Evolutionary conservation across 2,329 filamentous ascomycete genomes (phyloP), one percentile per base, ranked within the genome.

Genomic region (Aspergillus sp.): DNA sequence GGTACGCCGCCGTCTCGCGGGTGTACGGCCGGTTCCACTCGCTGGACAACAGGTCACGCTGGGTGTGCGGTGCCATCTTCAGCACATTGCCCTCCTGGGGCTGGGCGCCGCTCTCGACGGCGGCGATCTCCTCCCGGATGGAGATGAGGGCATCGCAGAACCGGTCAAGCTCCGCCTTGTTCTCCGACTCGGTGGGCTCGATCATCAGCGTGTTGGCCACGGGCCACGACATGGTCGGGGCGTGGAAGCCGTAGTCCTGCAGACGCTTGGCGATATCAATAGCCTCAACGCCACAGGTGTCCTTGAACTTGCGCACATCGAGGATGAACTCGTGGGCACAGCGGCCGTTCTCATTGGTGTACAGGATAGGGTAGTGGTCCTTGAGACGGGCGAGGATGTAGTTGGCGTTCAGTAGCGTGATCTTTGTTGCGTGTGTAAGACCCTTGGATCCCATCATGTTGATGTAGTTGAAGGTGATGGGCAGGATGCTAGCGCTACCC

Each of bases 301-400:
- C 89, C 74, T 91, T 91, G 83, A 97, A 97, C 23, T 87, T 85
- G 21, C 94, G 90, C 5, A 89, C 86, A 69, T 98, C 94, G 36
- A 98, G 86, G 76, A 98, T 98, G 80, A 98, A 98, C 79, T 98
- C 94, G 82, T 98, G 94, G 0, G 94, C 94, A 75, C 94, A 98
- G 58, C 93, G 91, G 21, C 89, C 90, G 64, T 92, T 85, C 57
- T 85, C 84, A 76, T 98, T 98, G 67, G 92, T 96, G 82, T 97
- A 97, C n/a, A 97, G 83, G 67, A 98, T 94, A 1, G 87, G 84
- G 79, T 95, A 98, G 81, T 97, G 88, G 5, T 89, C 87, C 77
- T 90, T 89, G 55, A 98, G 89, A 58, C 91, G 90, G 54, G 91
- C 89, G 71, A 97, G 89, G 73, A 98, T 91, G 82, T 98, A 98